These are phyloP conservation scores for Pinus tabuliformis DNA, from an alignment of 75 land plant genomes.

Conservation along the genomic window DNA sequence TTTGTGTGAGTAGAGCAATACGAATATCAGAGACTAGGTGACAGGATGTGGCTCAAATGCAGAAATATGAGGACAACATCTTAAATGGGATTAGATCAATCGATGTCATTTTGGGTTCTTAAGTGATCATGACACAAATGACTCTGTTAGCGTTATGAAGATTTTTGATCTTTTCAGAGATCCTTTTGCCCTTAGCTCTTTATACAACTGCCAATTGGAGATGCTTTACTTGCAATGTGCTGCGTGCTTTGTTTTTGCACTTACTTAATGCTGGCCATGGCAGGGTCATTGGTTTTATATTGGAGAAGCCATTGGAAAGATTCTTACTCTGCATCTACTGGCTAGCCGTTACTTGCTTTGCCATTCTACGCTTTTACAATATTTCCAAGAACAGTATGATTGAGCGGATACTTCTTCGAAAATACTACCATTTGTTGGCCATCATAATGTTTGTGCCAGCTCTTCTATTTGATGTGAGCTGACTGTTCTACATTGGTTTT, in stretches of 20 bases:
- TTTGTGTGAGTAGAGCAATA: no score
- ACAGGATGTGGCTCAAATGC: no score
- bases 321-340: slow-evolving; percentile 75
- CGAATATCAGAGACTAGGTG: no score
- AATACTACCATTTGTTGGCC: slow-evolving; percentile 88
- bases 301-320: slow-evolving; percentile 65
- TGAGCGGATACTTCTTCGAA: slow-evolving; percentile 90
- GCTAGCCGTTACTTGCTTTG: slow-evolving; percentile 51
- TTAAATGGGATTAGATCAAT: neutral
- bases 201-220: neutral
- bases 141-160: neutral
- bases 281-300: slow-evolving; percentile 70
- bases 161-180: neutral
- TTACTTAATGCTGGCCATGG: neutral
- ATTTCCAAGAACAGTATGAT: slow-evolving; percentile 61
- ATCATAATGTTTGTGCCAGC: slow-evolving; percentile 94
- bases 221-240: neutral
- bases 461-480: slow-evolving; percentile 56
- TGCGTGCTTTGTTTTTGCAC: neutral
- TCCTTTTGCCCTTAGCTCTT: neutral
- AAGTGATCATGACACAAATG: slow-evolving; percentile 1
- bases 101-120: neutral
- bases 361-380: slow-evolving; percentile 56
- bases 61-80: no score
- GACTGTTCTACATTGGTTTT: neutral